phyloP scores from a whole-genome alignment of 73 alveolate species.

The Blepharisma japonicum region DNA sequence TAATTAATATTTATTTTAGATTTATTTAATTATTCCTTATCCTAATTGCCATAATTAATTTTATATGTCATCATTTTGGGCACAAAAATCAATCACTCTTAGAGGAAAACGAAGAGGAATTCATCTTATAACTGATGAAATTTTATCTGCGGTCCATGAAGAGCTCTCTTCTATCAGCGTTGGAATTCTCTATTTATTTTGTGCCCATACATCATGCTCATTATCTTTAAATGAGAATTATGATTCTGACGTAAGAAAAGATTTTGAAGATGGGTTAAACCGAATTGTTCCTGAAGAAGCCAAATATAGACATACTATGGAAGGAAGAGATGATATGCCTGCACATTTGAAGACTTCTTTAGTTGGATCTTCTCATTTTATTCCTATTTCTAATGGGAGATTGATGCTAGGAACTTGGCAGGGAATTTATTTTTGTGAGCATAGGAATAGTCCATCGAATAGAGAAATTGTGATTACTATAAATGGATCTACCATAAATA shows the following conservation, averaged over 20 bases:
- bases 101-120: slow-evolving; percentile 58
- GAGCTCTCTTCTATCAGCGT: slow-evolving; percentile 55
- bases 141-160: slow-evolving; percentile 41
- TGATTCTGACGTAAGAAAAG: slow-evolving; percentile 76
- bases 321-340: slow-evolving; percentile 88
- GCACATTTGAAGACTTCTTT: slow-evolving; percentile 78
- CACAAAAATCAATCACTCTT: slow-evolving; percentile 54
- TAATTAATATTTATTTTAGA: no score
- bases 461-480: slow-evolving; percentile 64
- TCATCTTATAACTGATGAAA: slow-evolving; percentile 67
- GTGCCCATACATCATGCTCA: slow-evolving; percentile 76
- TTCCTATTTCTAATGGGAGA: slow-evolving; percentile 70
- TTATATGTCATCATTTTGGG: slow-evolving; percentile 21
- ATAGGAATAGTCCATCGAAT: slow-evolving; percentile 53
- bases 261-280: slow-evolving; percentile 63
- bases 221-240: slow-evolving; percentile 67
- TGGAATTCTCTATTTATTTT: slow-evolving; percentile 67
- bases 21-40: no score
- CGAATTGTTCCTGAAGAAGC: slow-evolving; percentile 76
- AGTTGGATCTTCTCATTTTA: slow-evolving; percentile 66
- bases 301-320: slow-evolving; percentile 64
- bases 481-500: slow-evolving; percentile 38
- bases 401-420: slow-evolving; percentile 84
- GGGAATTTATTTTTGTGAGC: slow-evolving; percentile 77
- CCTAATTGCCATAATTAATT: no score